Evolutionary conservation across 805 yeast genomes (phyloP).

Genomic region (Starmerella sp.): DNA sequence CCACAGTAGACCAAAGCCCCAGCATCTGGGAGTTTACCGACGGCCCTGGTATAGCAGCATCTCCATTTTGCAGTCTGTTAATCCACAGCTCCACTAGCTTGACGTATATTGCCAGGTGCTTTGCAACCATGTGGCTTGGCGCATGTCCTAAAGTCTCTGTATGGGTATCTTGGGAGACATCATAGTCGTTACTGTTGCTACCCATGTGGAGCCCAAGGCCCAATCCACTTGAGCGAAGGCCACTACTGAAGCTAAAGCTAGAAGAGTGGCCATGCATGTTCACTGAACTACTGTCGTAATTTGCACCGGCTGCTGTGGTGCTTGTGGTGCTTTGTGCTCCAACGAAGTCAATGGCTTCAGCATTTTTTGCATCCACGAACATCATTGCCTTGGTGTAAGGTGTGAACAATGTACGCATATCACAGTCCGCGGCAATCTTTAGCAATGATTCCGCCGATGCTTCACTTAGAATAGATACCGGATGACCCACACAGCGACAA

Average conservation of each 20-base stretch:
- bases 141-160: neutral
- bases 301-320: neutral
- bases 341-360: slow-evolving; percentile 4
- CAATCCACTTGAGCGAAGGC: neutral
- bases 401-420: slow-evolving; percentile 10
- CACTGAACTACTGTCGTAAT: neutral
- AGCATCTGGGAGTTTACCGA: slow-evolving; percentile 23
- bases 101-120: slow-evolving; percentile 49
- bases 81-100: slow-evolving; percentile 79
- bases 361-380: slow-evolving; percentile 9
- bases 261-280: slow-evolving; percentile 8
- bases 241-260: slow-evolving; percentile 10
- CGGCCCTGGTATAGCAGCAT: slow-evolving; percentile 14
- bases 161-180: neutral
- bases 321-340: neutral
- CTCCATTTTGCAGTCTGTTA: slow-evolving; percentile 19
- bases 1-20: slow-evolving; percentile 64
- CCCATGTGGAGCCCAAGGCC: slow-evolving; percentile 8
- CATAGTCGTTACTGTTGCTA: slow-evolving; percentile 7
- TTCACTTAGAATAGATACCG: neutral
- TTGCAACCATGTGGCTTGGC: neutral
- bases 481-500: slow-evolving; percentile 34
- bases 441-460: slow-evolving; percentile 14
- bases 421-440: slow-evolving; percentile 9
- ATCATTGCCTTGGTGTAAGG: slow-evolving; percentile 18